Base-by-base conservation (phyloP, 805 yeast genomes). In the Pichia paraexigua region DNA sequence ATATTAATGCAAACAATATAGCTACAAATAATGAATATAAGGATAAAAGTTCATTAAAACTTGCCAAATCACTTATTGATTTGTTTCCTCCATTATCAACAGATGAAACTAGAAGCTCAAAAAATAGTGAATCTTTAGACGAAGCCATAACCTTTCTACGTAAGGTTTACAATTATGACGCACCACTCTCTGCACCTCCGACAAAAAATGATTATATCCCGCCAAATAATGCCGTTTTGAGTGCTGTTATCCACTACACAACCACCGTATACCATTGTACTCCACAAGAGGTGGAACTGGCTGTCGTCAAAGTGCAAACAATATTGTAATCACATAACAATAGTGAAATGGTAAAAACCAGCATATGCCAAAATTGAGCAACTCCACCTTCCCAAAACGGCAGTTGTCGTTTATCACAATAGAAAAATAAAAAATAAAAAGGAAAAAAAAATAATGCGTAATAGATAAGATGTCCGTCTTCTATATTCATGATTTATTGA, bases 51-150 rank as follows among this genome's bases (percentile, higher is more conserved):
- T 41, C 28, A 4, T 27, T 48, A 3, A 43, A 46, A 18, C 48
- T 52, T n/a, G 52, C 44, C 3, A 35, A 48, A 42, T 48, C 54
- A 2, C 17, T 48, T 2, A 22, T 27, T 8, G 54, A 52, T 6
- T 21, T 48, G 15, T 48, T 52, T 20, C 35, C 39, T 5, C 30
- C 39, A n/a, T 8, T 35, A 6, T n/a, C 39, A 17, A 17, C 18
- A 5, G 39, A 35, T 17, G 11, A 11, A 17, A 3, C 39, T 20
- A 35, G 2, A 17, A 9, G 6, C 1, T 3, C 20, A n/a, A 35
- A 17, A n/a, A 35, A 17, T n/a, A n/a, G 39, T n/a, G 11, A 17
- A 35, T n/a, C 39, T 2, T 5, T n/a, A 13, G 9, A 17, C 1
- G 11, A 35, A 35, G n/a, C 39, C 39, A 7, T 35, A 6, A 35